These are phyloP conservation scores for Talinum fruticosum DNA, from an alignment of 148 eudicot genomes.

Conservation along the genomic window DNA sequence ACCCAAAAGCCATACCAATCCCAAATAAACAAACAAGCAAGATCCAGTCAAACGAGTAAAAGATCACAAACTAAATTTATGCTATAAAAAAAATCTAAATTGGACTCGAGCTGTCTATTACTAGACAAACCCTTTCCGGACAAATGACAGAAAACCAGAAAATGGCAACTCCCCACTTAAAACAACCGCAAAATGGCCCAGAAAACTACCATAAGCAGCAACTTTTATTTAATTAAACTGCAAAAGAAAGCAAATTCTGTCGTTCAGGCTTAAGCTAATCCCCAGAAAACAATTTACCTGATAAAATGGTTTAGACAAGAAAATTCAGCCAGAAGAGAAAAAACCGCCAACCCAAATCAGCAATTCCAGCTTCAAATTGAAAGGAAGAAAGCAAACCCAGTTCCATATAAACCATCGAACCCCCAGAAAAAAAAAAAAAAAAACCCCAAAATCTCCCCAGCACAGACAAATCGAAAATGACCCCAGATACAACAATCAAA, in stretches of 20 bases:
- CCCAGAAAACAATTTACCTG: neutral
- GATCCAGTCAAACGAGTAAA: conserved; percentile 8
- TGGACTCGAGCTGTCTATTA: neutral
- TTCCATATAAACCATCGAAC: neutral
- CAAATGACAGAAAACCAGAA: neutral
- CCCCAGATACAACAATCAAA: conserved; percentile 2
- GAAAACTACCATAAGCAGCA: no score
- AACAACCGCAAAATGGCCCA: no score
- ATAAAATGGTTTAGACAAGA: neutral
- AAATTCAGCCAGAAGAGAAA: neutral
- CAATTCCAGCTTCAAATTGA: neutral
- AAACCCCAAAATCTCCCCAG: neutral
- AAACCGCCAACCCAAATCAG: neutral
- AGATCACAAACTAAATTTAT: conserved; percentile 1
- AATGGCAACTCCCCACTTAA: neutral
- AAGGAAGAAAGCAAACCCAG: neutral
- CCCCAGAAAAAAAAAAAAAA: no score
- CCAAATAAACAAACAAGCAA: neutral
- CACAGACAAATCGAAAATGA: neutral
- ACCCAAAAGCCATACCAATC: neutral
- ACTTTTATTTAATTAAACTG: no score
- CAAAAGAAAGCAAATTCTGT: neutral
- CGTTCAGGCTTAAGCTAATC: neutral
- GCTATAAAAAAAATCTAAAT: no score
- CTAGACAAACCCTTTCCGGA: conserved; percentile 4